Evolutionary conservation across 2,329 filamentous ascomycete genomes (phyloP), one percentile per base, ranked within the genome.

Genomic region (Hypoxylon sp.): DNA sequence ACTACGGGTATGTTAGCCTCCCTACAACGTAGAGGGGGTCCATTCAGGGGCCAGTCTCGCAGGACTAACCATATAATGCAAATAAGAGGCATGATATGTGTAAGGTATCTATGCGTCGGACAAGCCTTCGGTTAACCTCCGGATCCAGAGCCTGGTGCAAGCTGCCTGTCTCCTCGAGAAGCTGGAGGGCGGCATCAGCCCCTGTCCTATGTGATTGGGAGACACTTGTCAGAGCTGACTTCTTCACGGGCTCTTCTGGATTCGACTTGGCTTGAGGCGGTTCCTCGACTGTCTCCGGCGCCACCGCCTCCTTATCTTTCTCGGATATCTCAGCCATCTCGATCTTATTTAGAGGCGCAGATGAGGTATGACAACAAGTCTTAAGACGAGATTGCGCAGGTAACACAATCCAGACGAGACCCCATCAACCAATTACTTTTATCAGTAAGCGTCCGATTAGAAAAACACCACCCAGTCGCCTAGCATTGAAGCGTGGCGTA

Each of bases 31-130:
- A 14, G 21, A 19, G 25, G 14, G 23, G 16, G 14, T 46, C 14
- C 39, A 5, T 47, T 29, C 5, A 37, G 37, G 47, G 25, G 43
- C 25, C 19, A 5, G 21, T 27, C 5, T 39, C 5, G 14, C 11
- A 11, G 23, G 34, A 61, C 64, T 67, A 11, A 67, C 64, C 66
- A 71, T n/a, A 71, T 47, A 41, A 65, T 70, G 30, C 69, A 71
- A 11, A 71, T 71, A 16, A 71, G 41, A 2, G 69, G 69, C 67
- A 71, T 70, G 1, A 71, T 53, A 43, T 68, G 69, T n/a, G 16
- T n/a, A n/a, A n/a, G n/a, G n/a, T 60, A 45, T 71, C 69, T 34
- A 71, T 71, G 16, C 65, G 67, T 30, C 69, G 60, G 12, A 71
- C 45, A 29, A 71, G 69, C 50, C 63, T 57, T 27, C 64, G 59